Evolutionary conservation across 352 stramenopile genomes (phyloP).

Genomic region (Pythium vanterpoolii): DNA sequence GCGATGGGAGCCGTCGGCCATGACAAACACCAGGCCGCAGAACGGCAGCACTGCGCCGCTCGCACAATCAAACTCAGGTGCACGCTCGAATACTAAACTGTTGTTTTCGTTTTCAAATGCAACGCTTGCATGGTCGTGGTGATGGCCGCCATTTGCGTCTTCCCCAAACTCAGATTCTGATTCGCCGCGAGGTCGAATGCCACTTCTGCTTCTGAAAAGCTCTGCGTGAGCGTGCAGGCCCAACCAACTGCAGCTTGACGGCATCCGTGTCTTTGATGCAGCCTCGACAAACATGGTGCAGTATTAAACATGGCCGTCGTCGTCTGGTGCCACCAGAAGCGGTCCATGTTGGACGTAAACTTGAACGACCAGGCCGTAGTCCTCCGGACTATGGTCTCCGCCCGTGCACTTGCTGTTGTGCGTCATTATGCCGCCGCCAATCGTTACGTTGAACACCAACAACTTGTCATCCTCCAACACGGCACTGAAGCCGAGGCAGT

Average conservation of each 20-base stretch:
- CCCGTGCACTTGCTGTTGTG: conserved; percentile 99
- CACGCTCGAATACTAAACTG: conserved; percentile 78
- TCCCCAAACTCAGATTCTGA: conserved; percentile 94
- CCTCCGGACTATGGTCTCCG: conserved; percentile 93
- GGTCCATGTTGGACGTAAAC: conserved; percentile 64
- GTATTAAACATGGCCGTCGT: conserved; percentile 66
- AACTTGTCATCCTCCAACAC: conserved; percentile 87
- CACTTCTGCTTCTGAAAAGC: conserved; percentile 88
- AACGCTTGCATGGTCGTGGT: conserved; percentile 92
- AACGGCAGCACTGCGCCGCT: conserved; percentile 93
- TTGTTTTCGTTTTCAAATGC: conserved; percentile 87
- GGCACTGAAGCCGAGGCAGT: conserved; percentile 95
- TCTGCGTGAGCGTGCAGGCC: conserved; percentile 90
- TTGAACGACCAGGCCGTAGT: conserved; percentile 58
- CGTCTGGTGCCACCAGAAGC: conserved; percentile 73
- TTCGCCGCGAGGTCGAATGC: conserved; percentile 94
- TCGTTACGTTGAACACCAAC: conserved; percentile 95
- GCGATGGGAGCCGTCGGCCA: conserved; percentile 94
- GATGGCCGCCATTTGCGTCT: conserved; percentile 89
- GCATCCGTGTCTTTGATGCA: conserved; percentile 91
- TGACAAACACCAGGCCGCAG: conserved; percentile 95
- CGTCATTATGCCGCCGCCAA: conserved; percentile 97
- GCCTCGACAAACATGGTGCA: conserved; percentile 89
- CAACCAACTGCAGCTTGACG: conserved; percentile 84
- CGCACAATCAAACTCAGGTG: conserved; percentile 93